These are phyloP conservation scores for Podaxis mareebaensis DNA, from an alignment of 768 basidiomycete species.

Conservation along the genomic window DNA sequence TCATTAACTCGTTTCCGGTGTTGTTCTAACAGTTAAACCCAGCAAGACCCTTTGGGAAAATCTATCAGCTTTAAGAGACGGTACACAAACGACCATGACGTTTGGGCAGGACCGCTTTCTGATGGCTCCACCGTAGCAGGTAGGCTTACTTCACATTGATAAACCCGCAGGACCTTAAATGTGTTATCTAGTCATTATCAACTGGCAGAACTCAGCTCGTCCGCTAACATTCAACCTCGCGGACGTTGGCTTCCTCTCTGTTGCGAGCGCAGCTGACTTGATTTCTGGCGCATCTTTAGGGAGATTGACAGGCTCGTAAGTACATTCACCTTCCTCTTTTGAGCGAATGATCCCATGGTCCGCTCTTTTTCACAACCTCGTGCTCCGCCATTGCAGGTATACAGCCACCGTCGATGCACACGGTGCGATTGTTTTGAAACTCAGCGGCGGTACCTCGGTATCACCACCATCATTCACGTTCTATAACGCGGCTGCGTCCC, in stretches of 20 bases:
- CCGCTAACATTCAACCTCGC: slow-evolving; percentile 42
- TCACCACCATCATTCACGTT: slow-evolving; percentile 32
- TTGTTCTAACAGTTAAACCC: slow-evolving; percentile 1
- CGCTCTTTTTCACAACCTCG: slow-evolving; percentile 2
- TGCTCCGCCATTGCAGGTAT: slow-evolving; percentile 26
- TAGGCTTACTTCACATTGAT: slow-evolving; percentile 21
- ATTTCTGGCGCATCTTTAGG: slow-evolving; percentile 40
- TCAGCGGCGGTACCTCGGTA: slow-evolving; percentile 28
- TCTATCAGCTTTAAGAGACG: slow-evolving; percentile 47
- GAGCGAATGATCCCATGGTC: background rate
- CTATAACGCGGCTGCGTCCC: slow-evolving; percentile 35
- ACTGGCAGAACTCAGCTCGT: slow-evolving; percentile 40
- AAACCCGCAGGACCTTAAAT: background rate
- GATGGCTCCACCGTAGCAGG: slow-evolving; percentile 49
- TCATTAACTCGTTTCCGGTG: background rate
- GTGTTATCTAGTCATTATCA: slow-evolving; percentile 39
- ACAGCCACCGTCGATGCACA: slow-evolving; percentile 37
- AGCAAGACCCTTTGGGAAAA: slow-evolving; percentile 49
- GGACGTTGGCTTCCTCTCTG: slow-evolving; percentile 43
- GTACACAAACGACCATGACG: slow-evolving; percentile 49
- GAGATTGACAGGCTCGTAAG: slow-evolving; percentile 36
- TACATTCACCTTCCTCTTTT: background rate
- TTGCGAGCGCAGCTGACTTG: slow-evolving; percentile 40
- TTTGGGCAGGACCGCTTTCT: slow-evolving; percentile 48
- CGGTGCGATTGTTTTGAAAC: slow-evolving; percentile 38